Evolutionary conservation across 2,329 filamentous ascomycete genomes (phyloP).

Genomic region (Penicillium sp.): DNA sequence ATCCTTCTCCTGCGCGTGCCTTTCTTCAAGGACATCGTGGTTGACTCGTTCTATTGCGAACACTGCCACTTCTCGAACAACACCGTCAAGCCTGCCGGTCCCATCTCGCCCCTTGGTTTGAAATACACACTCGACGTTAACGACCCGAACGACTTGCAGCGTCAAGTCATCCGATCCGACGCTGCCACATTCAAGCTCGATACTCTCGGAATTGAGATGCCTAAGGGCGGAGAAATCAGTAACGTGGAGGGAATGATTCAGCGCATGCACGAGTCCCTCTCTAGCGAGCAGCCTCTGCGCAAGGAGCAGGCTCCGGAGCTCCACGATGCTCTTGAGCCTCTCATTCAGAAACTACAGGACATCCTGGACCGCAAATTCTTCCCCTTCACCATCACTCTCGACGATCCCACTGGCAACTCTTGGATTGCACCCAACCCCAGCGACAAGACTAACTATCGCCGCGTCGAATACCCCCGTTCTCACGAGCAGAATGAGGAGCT

Average conservation of each 20-base stretch:
- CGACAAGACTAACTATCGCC: conserved; percentile 81
- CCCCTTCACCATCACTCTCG: conserved; percentile 84
- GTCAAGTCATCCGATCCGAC: conserved; percentile 92
- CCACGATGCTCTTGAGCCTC: conserved; percentile 73
- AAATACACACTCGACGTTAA: conserved; percentile 84
- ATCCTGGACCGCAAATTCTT: conserved; percentile 79
- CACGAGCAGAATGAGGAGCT: conserved; percentile 84
- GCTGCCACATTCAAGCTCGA: conserved; percentile 83
- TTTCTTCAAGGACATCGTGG: conserved; percentile 95
- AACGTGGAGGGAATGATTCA: conserved; percentile 88
- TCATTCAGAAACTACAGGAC: conserved; percentile 72
- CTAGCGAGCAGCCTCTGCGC: conserved; percentile 78
- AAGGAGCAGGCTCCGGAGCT: conserved; percentile 78
- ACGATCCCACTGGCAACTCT: conserved; percentile 93
- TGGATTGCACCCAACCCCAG: conserved; percentile 86
- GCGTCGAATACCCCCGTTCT: conserved; percentile 80
- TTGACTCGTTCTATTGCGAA: conserved; percentile 94
- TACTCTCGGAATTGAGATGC: conserved; percentile 91
- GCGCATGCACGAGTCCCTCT: conserved; percentile 78
- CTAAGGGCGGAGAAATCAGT: conserved; percentile 85
- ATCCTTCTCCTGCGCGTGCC: conserved; percentile 90
- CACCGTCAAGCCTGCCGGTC: conserved; percentile 88
- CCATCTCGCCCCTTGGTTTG: conserved; percentile 67
- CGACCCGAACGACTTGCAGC: conserved; percentile 71
- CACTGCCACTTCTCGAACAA: conserved; percentile 89